Percentiles rank a stretch among this genome's conserved stretches.
Conservation (phyloP, 768 basidiomycete genomes). For the Hydnomerulius pinastri region DNA sequence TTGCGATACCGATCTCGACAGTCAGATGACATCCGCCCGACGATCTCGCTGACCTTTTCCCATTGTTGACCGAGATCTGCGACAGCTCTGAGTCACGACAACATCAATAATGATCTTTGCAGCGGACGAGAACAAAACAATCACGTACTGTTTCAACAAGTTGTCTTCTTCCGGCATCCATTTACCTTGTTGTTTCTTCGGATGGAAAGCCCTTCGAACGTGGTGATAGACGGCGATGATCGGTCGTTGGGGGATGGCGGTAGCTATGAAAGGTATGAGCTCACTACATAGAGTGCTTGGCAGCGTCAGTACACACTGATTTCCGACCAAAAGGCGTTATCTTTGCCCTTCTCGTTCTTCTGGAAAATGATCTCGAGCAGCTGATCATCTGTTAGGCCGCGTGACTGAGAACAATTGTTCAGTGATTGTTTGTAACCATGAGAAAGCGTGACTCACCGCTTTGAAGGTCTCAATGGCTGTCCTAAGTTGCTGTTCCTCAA, state of each 20-base stretch:
- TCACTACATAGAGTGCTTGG: neutral
- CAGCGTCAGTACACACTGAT: slow-evolving; percentile 54
- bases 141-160: slow-evolving; percentile 57
- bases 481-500: slow-evolving; percentile 68
- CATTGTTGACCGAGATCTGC: slow-evolving; percentile 71
- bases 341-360: slow-evolving; percentile 58
- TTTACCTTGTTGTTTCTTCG: slow-evolving; percentile 65
- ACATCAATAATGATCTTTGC: slow-evolving; percentile 4
- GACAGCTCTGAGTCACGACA: slow-evolving; percentile 55
- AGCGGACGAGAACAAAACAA: neutral
- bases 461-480: slow-evolving; percentile 66
- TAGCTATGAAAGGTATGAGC: slow-evolving; percentile 44
- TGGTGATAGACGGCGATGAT: slow-evolving; percentile 86
- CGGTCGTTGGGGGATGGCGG: slow-evolving; percentile 71
- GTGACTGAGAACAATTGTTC: slow-evolving; percentile 38
- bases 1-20: slow-evolving; percentile 88
- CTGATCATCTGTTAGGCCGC: slow-evolving; percentile 54
- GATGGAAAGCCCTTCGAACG: slow-evolving; percentile 69
- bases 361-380: slow-evolving; percentile 68
- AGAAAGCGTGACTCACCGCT: slow-evolving; percentile 41
- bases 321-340: slow-evolving; percentile 77
- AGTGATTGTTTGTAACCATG: neutral
- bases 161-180: slow-evolving; percentile 72
- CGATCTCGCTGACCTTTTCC: slow-evolving; percentile 72
- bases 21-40: slow-evolving; percentile 77